Evolutionary conservation across 768 basidiomycete genomes (phyloP).

Genomic region (Exsudoporus frostii): DNA sequence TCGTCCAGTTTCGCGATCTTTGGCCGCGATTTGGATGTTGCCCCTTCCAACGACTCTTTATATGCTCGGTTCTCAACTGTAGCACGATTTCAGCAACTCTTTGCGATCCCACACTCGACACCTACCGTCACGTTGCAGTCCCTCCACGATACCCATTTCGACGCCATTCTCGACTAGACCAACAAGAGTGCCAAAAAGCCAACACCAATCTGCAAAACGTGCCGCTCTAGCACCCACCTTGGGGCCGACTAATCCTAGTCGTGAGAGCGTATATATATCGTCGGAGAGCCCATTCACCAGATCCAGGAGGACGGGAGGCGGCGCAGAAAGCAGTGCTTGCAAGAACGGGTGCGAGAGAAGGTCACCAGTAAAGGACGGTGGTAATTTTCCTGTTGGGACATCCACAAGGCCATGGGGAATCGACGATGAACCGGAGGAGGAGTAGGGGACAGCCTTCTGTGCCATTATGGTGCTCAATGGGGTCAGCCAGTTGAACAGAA

Average conservation of each 20-base stretch:
- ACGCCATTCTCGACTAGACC: conserved; percentile 82
- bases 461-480: conserved; percentile 70
- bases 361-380: conserved; percentile 12
- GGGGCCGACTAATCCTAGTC: conserved; percentile 65
- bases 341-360: conserved; percentile 57
- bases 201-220: conserved; percentile 81
- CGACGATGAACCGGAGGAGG: conserved; percentile 33
- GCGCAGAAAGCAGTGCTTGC: conserved; percentile 71
- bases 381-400: conserved; percentile 4
- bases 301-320: conserved; percentile 79
- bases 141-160: conserved; percentile 67
- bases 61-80: conserved; percentile 73
- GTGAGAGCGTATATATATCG: conserved; percentile 74
- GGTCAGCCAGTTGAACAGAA: conserved; percentile 82
- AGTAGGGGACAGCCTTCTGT: conserved; percentile 65
- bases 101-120: not conserved
- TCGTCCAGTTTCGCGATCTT: conserved; percentile 58
- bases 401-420: conserved; percentile 21
- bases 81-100: not conserved
- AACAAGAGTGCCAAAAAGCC: conserved; percentile 76
- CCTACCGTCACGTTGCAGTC: conserved; percentile 61
- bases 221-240: conserved; percentile 65
- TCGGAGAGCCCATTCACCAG: conserved; percentile 72
- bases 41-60: conserved; percentile 66
- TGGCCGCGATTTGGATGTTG: conserved; percentile 67